Conservation (phyloP, 306 rosid species). For the Arachis hypogaea region DNA sequence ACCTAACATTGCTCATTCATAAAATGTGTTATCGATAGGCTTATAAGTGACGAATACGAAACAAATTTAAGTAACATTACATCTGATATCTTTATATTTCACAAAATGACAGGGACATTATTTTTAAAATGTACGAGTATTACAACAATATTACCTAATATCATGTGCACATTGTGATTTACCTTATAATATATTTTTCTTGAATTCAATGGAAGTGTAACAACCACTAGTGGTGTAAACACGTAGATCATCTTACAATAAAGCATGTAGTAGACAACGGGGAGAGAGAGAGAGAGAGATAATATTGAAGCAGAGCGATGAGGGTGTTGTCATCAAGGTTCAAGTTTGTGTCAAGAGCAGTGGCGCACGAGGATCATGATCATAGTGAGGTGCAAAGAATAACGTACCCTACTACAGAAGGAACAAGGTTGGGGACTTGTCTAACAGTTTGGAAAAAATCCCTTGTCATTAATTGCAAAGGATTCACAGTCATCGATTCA, state of each 20-base stretch:
- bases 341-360: constrained; percentile 64
- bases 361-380: constrained; percentile 42
- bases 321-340: constrained; percentile 53
- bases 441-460: constrained; percentile 90
- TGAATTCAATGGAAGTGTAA: constrained; percentile 7
- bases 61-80: too few species aligned
- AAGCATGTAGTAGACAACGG: neutral
- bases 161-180: neutral
- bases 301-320: constrained; percentile 25
- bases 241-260: neutral
- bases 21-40: too few species aligned
- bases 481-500: constrained; percentile 84
- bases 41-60: too few species aligned
- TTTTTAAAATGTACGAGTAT: too few species aligned
- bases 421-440: constrained; percentile 38
- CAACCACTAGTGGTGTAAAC: constrained; percentile 18
- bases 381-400: neutral
- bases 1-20: too few species aligned
- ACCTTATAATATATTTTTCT: too few species aligned
- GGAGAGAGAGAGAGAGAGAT: neutral
- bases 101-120: too few species aligned
- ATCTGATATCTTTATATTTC: too few species aligned
- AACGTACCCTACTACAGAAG: constrained; percentile 28
- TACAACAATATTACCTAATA: too few species aligned
- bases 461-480: constrained; percentile 64